Evolutionary conservation across 2,329 filamentous ascomycete species (phyloP).

Genomic region (Ophiostoma fasciatum): DNA sequence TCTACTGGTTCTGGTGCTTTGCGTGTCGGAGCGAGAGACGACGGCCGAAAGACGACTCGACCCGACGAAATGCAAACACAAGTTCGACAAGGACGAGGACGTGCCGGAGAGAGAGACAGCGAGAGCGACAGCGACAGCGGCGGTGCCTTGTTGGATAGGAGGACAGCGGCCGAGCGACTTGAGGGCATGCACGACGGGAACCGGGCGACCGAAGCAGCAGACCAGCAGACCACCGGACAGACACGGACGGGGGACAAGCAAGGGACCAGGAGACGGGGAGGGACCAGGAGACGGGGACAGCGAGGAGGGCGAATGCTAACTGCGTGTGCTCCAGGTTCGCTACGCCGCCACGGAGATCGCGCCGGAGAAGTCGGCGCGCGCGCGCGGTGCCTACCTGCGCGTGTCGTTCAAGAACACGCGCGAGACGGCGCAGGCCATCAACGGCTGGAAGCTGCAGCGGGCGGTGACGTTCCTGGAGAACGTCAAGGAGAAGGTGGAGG

Average conservation of each 20-base stretch:
- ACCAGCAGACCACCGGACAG: not conserved
- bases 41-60: not conserved
- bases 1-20: not conserved
- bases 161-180: no score
- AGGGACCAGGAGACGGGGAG: no score
- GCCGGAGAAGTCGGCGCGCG: constrained; percentile 85
- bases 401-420: constrained; percentile 99
- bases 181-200: no score
- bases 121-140: no score
- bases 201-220: no score
- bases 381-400: constrained; percentile 96
- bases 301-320: constrained; percentile 5
- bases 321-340: constrained; percentile 51
- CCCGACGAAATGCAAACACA: not conserved
- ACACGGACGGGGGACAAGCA: no score
- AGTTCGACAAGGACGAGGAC: no score
- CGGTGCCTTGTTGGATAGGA: no score
- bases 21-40: not conserved
- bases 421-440: constrained; percentile 98
- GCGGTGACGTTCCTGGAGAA: constrained; percentile 96
- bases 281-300: not conserved
- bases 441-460: constrained; percentile 94
- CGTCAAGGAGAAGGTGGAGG: constrained; percentile 93
- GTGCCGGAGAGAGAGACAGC: no score
- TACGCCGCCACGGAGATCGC: constrained; percentile 88